phyloP scores from a whole-genome alignment of 2,329 filamentous ascomycete species.

The Neopestalotiopsis sp. region DNA sequence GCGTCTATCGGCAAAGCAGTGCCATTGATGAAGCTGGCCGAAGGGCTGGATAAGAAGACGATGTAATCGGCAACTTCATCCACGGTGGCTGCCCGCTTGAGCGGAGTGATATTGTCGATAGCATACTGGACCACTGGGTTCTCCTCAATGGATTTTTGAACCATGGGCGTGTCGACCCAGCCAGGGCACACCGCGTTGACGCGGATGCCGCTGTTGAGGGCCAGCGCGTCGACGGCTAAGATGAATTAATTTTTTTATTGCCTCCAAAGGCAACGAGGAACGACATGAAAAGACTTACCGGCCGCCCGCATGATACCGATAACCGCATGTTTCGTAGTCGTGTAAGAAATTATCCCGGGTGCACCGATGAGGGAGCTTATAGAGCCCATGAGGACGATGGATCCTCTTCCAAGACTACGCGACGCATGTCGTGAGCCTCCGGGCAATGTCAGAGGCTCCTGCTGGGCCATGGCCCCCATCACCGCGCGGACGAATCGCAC shows the following conservation, averaged over 20 bases:
- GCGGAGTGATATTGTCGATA: background rate
- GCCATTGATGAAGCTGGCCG: conserved; percentile 4
- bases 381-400: conserved; percentile 5
- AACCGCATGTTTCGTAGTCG: background rate
- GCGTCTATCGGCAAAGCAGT: background rate
- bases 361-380: background rate
- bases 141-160: background rate
- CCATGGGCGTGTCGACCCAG: conserved; percentile 6
- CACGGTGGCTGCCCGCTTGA: background rate
- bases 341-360: background rate
- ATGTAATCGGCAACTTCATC: conserved; percentile 9
- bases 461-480: background rate
- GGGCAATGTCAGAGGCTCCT: background rate
- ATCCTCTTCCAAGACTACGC: background rate
- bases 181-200: conserved; percentile 10
- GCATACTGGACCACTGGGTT: background rate
- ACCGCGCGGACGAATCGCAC: background rate
- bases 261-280: background rate
- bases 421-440: background rate
- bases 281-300: background rate
- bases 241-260: background rate
- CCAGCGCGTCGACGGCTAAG: background rate
- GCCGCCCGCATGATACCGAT: background rate
- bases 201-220: background rate
- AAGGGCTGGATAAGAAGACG: conserved; percentile 6